Evolutionary conservation across 106 monocot genomes (phyloP), one percentile per base, ranked within the genome.

Genomic region (Acanthochlamys bracteata): DNA sequence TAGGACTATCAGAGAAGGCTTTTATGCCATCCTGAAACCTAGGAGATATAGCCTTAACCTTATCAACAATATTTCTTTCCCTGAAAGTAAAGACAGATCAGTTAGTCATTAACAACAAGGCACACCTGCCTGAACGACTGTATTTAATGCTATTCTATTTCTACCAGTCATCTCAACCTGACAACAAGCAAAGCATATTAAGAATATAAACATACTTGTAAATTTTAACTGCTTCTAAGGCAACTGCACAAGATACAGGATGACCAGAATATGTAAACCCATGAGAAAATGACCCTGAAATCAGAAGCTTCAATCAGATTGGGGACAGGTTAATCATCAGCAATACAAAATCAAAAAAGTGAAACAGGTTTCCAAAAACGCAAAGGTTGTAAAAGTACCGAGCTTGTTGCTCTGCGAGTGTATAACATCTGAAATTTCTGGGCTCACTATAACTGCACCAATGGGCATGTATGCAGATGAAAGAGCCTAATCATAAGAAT

Each of bases 241-340:
- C 96, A 67, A 98, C 96, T 57, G 91, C 96, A 73, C 96, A 98
- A 13, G 96, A 54, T 24, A 88, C 96, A 25, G 96, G 96, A 77
- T 98, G 96, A 22, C 96, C 96, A 16, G 91, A 98, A 67, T 98
- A 98, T 20, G 96, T 98, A 63, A 98, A 98, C 59, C 96, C 96
- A 77, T 98, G 96, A 59, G 91, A 57, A 76, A 98, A 98, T 63
- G 88, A 72, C 55, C 96, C 96, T 98, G 65, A 22, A 42, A 58
- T 27, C 6, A 33, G 25, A 41, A 24, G 10, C 7, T 39, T 17
- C 20, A 59, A 70, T 58, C 11, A 14, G 20, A 25, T 26, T 9
- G 39, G 19, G 45, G 11, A 16, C 40, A 25, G 19, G 24, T 17
- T 47, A 53, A 22, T 39, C 47, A 59, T 33, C 25, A 59, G 10